A percentile compares a stretch with the other conserved stretches of the same genome.
Conservation (phyloP, 371 early-diverging fungal genomes). For the Funneliformis caledonium region DNA sequence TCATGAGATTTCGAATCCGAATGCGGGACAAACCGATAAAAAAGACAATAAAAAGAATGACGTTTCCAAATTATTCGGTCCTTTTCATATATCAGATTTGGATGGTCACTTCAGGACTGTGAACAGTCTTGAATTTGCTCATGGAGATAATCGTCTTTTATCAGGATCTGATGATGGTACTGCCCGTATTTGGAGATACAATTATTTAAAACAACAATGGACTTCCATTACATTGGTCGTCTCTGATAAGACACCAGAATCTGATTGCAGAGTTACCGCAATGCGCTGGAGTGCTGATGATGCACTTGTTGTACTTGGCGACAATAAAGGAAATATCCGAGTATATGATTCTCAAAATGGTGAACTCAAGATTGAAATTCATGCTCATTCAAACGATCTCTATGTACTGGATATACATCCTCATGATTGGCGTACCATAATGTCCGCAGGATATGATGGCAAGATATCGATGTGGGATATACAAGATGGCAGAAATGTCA, state of each 20-base stretch:
- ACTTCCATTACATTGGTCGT: constrained; percentile 42
- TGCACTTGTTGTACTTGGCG: constrained; percentile 61
- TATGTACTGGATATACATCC: constrained; percentile 85
- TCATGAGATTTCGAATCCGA: neutral
- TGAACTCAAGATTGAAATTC: constrained; percentile 56
- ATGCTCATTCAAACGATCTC: constrained; percentile 67
- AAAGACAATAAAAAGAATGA: neutral
- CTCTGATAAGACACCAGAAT: constrained; percentile 24
- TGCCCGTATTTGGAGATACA: constrained; percentile 55
- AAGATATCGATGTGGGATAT: constrained; percentile 83
- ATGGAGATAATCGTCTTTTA: constrained; percentile 70
- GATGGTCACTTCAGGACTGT: constrained; percentile 78
- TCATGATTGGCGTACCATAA: constrained; percentile 61
- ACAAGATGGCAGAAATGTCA: constrained; percentile 49
- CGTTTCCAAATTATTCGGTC: neutral
- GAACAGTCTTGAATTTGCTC: constrained; percentile 78
- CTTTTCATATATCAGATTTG: constrained; percentile 53
- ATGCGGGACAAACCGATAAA: neutral
- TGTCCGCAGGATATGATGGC: constrained; percentile 90
- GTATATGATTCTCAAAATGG: constrained; percentile 69
- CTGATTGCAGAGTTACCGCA: constrained; percentile 54
- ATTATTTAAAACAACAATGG: constrained; percentile 48
- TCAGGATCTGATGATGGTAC: constrained; percentile 66
- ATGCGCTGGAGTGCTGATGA: constrained; percentile 71
- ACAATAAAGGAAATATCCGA: constrained; percentile 62